Base-by-base conservation (phyloP, 192 early-diverging fungal species). In the Backusella luteola region DNA sequence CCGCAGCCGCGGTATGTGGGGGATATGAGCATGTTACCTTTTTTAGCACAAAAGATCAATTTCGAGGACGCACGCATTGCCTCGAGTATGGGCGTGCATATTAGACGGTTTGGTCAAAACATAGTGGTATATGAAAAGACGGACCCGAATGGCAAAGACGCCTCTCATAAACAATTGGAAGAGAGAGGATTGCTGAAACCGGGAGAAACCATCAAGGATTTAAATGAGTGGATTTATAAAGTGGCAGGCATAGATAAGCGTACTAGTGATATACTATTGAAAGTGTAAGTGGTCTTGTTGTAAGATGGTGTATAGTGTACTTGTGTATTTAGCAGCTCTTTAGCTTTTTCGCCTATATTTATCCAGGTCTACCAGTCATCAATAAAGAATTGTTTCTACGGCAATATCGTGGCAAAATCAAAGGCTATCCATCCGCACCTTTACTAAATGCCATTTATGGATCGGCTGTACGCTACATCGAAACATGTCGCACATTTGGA, bases 341-440 rank as follows among this genome's bases (percentile, higher is more conserved):
- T 44, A 74, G 82, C 11, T 94, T 90, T 75, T 94, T 93, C 77
- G 84, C 71, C 4, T 88, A 87, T 66, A 82, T 92, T 1, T 92
- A 92, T 71, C 91, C 93, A n/a, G 87, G 85, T 12, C 83, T 94
- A 71, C 93, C 93, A 0, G 83, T 94, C 3, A 77, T 94, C 41
- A 86, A 91, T 81, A 91, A 90, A 71, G 75, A 80, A 0, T 82
- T 88, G 14, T 91, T 94, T 73, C 77, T 92, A 75, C 77, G 76
- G 6, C 79, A 80, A 56, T 80, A 80, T 29, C 74, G 79, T 66
- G 79, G 75, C 9, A 56, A 52, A 29, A 32, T 38, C 3, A 66
- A 69, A 14, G 74, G 52, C 7, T 80, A 67, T 42, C 79, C 79
- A 38, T 80, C 74, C 5, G 74, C 79, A 41, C 71, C 79, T 6